Evolutionary conservation across 2,329 filamentous ascomycete species (phyloP), one percentile per base, ranked within the genome.

Genomic region (Graphium sp.): DNA sequence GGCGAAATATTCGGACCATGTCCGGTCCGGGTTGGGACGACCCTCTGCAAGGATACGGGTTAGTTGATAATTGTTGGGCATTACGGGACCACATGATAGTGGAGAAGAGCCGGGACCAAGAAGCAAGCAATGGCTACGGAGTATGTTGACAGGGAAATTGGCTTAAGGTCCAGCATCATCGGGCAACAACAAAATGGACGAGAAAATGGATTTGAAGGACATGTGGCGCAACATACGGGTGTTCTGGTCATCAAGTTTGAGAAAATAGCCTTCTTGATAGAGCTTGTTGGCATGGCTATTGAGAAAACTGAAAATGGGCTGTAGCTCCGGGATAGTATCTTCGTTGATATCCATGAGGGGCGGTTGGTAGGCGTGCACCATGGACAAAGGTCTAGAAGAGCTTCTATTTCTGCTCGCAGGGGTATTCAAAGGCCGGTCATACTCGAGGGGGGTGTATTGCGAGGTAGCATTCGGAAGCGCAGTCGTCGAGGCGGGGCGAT

Each of bases 211-310:
- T 25, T n/a, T n/a, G n/a, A n/a, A n/a, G n/a, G n/a, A n/a, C n/a
- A n/a, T n/a, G n/a, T n/a, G n/a, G 7, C 7, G 31, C 12, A 27
- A 69, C 82, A 42, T 67, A 93, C 85, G 75, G 31, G 74, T 76
- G 45, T 95, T 91, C 41, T 93, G 74, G 51, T 98, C 89, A 50
- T 94, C 87, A 27, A 98, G 60, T 55, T 95, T 98, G 41, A 98
- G 56, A 40, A 98, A 95, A 47, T 95, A 98, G 21, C 89, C 89
- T 55, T 98, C 89, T 41, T 94, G 85, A 49, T 95, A 98, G 32
- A 95, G 60, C 56, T 95, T 95, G 53, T 94, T 94, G 33, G 74
- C 77, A 50, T 98, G 89, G 53, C 78, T 89, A 55, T 93, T 95
- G 39, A 98, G 66, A 46, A 83, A 89, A 35, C 72, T 81, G 53